Percentiles rank a stretch among this genome's conserved stretches.
These are phyloP conservation scores for Arthroderma sp. DNA, from an alignment of 2,329 filamentous ascomycete species.

Conservation along the genomic window DNA sequence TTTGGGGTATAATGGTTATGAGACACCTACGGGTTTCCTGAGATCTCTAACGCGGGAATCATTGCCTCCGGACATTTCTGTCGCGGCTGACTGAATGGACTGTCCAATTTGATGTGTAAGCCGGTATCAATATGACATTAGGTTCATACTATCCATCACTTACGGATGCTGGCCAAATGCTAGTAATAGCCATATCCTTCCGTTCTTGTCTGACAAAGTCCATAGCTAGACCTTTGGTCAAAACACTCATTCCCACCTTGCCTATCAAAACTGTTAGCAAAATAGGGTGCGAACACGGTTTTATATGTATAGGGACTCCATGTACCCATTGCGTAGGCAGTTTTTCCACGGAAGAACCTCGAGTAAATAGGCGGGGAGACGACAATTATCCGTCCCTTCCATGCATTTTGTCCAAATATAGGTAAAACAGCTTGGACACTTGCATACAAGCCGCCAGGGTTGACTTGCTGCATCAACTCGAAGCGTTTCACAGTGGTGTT, in stretches of 20 bases:
- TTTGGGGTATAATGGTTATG: too few species aligned
- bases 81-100: slow-evolving; percentile 65
- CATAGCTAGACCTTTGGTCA: slow-evolving; percentile 72
- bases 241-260: slow-evolving; percentile 69
- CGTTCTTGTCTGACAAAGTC: slow-evolving; percentile 58
- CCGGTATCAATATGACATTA: too few species aligned
- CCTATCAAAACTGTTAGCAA: slow-evolving; percentile 23
- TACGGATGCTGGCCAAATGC: slow-evolving; percentile 69
- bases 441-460: slow-evolving; percentile 63
- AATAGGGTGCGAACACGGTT: not conserved
- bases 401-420: slow-evolving; percentile 42
- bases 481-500: slow-evolving; percentile 65
- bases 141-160: slow-evolving; percentile 14
- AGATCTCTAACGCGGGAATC: slow-evolving; percentile 44
- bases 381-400: slow-evolving; percentile 56
- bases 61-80: slow-evolving; percentile 37
- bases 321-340: slow-evolving; percentile 58
- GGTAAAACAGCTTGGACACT: slow-evolving; percentile 56
- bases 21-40: slow-evolving; percentile 45
- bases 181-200: slow-evolving; percentile 60
- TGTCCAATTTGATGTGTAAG: slow-evolving; percentile 12
- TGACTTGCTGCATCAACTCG: slow-evolving; percentile 62
- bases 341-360: slow-evolving; percentile 74
- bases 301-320: not conserved
- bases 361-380: slow-evolving; percentile 77